A percentile compares a stretch with the other conserved stretches of the same genome.
Conservation (phyloP, 2,329 filamentous ascomycete genomes). For the Arthrobotrys sinensis region DNA sequence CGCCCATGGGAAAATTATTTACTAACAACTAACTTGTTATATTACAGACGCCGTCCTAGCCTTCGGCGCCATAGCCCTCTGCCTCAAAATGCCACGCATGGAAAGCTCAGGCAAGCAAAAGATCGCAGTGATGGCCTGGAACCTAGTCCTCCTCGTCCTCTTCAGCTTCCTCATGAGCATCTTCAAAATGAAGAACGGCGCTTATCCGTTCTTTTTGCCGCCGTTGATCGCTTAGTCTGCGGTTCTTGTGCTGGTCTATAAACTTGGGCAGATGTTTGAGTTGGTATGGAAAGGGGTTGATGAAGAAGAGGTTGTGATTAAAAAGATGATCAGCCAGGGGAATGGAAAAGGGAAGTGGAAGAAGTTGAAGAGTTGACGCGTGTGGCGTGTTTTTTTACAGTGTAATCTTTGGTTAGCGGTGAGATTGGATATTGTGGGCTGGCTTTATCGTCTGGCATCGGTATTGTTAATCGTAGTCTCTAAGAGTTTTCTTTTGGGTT, state of each 20-base stretch:
- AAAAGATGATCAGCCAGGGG: not conserved
- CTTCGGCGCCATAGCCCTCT: conserved; percentile 91
- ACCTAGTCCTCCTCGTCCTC: conserved; percentile 80
- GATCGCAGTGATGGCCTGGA: conserved; percentile 85
- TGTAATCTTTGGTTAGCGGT: conserved; percentile 3
- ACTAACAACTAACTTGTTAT: conserved; percentile 48
- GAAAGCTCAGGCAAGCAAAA: conserved; percentile 83
- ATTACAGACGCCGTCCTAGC: conserved; percentile 80
- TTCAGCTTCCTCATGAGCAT: conserved; percentile 96
- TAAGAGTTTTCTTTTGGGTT: conserved; percentile 1
- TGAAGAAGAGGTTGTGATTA: not conserved
- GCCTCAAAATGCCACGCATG: conserved; percentile 92
- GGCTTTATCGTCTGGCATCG: not conserved
- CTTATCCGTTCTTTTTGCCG: conserved; percentile 93
- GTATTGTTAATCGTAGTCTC: conserved; percentile 19
- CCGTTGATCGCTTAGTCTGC: conserved; percentile 76
- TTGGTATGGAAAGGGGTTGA: not conserved
- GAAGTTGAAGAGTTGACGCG: not conserved
- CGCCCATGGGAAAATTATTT: conserved; percentile 6
- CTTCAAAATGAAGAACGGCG: conserved; percentile 94
- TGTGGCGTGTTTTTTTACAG: not conserved
- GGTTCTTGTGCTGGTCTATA: conserved; percentile 5
- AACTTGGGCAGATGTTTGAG: not conserved
- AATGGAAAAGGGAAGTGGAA: not conserved
- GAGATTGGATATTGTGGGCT: not conserved